phyloP scores from a whole-genome alignment of 768 basidiomycete species.

The Coprinopsis cinerea region DNA sequence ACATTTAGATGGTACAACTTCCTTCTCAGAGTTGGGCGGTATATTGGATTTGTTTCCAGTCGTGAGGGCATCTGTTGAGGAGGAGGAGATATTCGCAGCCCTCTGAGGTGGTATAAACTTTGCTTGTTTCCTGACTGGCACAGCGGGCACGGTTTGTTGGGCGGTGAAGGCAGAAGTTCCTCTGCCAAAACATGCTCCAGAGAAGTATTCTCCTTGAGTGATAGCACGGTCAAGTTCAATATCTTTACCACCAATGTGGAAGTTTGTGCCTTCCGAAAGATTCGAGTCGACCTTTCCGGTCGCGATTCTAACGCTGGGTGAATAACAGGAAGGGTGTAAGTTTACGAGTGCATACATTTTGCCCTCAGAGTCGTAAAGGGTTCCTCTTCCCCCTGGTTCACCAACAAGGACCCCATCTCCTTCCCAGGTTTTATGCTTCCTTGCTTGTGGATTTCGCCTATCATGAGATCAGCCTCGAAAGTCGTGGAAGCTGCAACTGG shows the following conservation, averaged over 20 bases:
- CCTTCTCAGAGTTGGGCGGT: constrained; percentile 6
- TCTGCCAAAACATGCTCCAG: constrained; percentile 58
- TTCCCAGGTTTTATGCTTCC: constrained; percentile 91
- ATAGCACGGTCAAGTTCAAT: constrained; percentile 59
- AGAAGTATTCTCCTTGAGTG: constrained; percentile 48
- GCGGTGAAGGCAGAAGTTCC: constrained; percentile 11
- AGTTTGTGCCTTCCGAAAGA: constrained; percentile 32
- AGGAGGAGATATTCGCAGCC: no score
- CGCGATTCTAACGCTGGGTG: constrained; percentile 35
- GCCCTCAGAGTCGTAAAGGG: constrained; percentile 58
- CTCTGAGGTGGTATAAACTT: constrained; percentile 22
- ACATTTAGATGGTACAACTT: constrained; percentile 19
- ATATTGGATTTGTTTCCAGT: constrained; percentile 2
- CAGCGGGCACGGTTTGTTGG: constrained; percentile 15
- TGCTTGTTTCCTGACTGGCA: constrained; percentile 17
- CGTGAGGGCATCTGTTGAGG: no score
- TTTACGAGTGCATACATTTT: constrained; percentile 47
- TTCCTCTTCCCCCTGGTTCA: constrained; percentile 33
- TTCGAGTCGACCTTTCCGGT: constrained; percentile 41
- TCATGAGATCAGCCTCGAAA: background rate
- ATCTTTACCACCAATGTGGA: constrained; percentile 48
- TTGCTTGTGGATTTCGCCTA: constrained; percentile 65
- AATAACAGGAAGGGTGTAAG: background rate
- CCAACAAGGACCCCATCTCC: constrained; percentile 68
- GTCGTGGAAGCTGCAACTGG: background rate